phyloP scores from a whole-genome alignment of 164 flowering plant species.

The Buxus sempervirens region DNA sequence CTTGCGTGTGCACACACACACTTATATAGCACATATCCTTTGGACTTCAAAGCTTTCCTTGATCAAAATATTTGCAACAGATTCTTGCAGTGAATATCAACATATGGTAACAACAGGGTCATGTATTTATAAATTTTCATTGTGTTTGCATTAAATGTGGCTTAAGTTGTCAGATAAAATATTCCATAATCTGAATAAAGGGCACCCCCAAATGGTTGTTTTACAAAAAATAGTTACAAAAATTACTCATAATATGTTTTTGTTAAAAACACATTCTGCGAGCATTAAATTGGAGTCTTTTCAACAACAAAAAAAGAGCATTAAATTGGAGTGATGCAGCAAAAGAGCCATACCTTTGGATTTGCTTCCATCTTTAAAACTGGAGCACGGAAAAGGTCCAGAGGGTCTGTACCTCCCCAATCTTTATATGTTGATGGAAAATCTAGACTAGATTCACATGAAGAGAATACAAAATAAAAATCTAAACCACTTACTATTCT shows the following conservation, averaged over 20 bases:
- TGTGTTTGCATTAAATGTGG: no score
- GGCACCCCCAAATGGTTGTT: background rate
- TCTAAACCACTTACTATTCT: background rate
- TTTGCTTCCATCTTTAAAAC: conserved; percentile 65
- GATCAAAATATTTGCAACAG: no score
- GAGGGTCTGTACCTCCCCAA: conserved; percentile 76
- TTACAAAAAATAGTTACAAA: background rate
- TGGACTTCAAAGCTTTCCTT: no score
- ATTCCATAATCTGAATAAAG: background rate
- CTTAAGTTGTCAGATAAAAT: background rate
- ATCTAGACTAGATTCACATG: conserved; percentile 67
- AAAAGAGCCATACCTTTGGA: conserved; percentile 59
- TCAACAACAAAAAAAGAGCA: no score
- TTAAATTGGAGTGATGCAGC: conserved; percentile 3
- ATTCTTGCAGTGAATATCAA: no score
- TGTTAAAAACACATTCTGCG: background rate
- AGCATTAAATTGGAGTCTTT: background rate
- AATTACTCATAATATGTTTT: background rate
- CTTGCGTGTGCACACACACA: no score
- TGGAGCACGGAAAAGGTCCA: conserved; percentile 79
- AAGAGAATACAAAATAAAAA: background rate
- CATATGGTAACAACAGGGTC: background rate
- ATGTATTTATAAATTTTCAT: background rate
- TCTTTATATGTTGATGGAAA: conserved; percentile 75
- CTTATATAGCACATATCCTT: no score